phyloP scores from a whole-genome alignment of 2,329 filamentous ascomycete genomes.

The Venturia nashicola region DNA sequence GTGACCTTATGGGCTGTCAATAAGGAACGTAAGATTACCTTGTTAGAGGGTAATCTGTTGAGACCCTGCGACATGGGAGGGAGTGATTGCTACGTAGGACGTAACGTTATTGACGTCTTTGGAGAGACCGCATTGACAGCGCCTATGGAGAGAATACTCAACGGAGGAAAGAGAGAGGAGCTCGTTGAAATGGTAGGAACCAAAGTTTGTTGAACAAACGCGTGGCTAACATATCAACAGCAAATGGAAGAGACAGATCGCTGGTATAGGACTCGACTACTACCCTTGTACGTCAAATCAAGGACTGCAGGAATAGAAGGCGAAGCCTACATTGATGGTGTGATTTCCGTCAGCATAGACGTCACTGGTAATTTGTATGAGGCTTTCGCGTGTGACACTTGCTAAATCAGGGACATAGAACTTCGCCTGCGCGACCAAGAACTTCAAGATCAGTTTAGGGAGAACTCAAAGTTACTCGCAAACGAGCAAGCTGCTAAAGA shows the following conservation, averaged over 20 bases:
- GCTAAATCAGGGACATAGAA: slow-evolving; percentile 25
- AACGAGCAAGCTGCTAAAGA: slow-evolving; percentile 71
- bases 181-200: slow-evolving; percentile 44
- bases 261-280: slow-evolving; percentile 60
- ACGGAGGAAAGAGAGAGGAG: slow-evolving; percentile 47
- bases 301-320: slow-evolving; percentile 38
- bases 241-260: slow-evolving; percentile 36
- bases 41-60: slow-evolving; percentile 57
- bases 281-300: slow-evolving; percentile 50
- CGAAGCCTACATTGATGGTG: slow-evolving; percentile 50
- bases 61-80: slow-evolving; percentile 24
- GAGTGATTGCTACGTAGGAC: slow-evolving; percentile 35
- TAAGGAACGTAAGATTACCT: slow-evolving; percentile 45
- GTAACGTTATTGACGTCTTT: slow-evolving; percentile 55
- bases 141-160: slow-evolving; percentile 52
- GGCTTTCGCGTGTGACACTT: background rate
- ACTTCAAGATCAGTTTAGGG: slow-evolving; percentile 50
- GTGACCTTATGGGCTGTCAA: slow-evolving; percentile 68
- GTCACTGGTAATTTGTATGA: slow-evolving; percentile 37
- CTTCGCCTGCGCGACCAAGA: slow-evolving; percentile 52
- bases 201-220: background rate
- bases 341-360: slow-evolving; percentile 70
- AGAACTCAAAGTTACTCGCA: slow-evolving; percentile 58
- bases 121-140: slow-evolving; percentile 15
- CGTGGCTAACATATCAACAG: background rate